These are phyloP conservation scores for Penicillium vulpinum DNA, from an alignment of 2,329 filamentous ascomycete species.

Conservation along the genomic window DNA sequence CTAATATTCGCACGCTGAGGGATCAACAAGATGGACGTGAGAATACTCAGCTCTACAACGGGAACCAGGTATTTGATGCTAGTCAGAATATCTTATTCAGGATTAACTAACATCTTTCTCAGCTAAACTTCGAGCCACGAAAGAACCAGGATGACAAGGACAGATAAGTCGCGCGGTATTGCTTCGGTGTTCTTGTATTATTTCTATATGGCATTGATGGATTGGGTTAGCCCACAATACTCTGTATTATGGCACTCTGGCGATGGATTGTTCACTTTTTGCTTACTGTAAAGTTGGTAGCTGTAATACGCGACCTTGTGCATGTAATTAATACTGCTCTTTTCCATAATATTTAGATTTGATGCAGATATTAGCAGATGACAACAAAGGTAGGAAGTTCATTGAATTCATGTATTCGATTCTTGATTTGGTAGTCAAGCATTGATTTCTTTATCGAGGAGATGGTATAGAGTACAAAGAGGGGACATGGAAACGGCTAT, in stretches of 20 bases:
- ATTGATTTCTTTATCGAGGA: slow-evolving; percentile 19
- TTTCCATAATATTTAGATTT: background rate
- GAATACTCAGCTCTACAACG: slow-evolving; percentile 80
- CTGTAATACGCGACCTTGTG: background rate
- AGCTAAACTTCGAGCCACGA: slow-evolving; percentile 70
- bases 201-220: slow-evolving; percentile 4
- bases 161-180: slow-evolving; percentile 16
- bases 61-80: slow-evolving; percentile 69
- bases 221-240: background rate
- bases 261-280: background rate
- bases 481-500: slow-evolving; percentile 23
- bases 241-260: background rate
- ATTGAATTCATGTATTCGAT: slow-evolving; percentile 6
- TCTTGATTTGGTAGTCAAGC: slow-evolving; percentile 7
- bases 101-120: slow-evolving; percentile 1
- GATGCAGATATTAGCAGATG: background rate
- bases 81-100: background rate
- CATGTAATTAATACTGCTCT: background rate
- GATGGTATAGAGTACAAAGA: slow-evolving; percentile 28
- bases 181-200: background rate
- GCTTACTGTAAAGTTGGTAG: background rate
- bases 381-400: background rate
- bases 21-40: slow-evolving; percentile 57
- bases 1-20: slow-evolving; percentile 54
- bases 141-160: slow-evolving; percentile 59